A percentile compares a stretch with the other conserved stretches of the same genome.
These are phyloP conservation scores for Themeda triandra DNA, from an alignment of 176 grass and related monocot species.

Conservation along the genomic window DNA sequence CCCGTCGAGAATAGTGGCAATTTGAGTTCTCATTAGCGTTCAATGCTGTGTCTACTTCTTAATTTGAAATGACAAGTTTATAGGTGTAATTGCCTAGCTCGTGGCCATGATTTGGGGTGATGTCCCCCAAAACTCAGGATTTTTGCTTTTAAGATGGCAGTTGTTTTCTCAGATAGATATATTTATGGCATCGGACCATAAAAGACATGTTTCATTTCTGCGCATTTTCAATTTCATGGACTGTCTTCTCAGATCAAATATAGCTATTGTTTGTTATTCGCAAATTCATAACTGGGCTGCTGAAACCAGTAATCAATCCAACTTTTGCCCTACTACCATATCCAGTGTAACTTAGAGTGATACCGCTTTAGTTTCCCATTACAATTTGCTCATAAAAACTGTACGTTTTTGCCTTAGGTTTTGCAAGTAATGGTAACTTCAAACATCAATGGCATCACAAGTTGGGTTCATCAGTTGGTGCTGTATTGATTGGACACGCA, in stretches of 20 bases:
- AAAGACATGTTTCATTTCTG: background rate
- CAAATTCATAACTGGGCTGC: background rate
- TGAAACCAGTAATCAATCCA: background rate
- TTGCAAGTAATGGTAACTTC: slow-evolving; percentile 17
- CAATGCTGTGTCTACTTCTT: background rate
- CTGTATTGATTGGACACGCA: slow-evolving; percentile 50
- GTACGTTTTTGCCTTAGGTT: background rate
- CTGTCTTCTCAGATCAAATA: background rate
- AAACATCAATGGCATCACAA: background rate
- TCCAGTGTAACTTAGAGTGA: background rate
- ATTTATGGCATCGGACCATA: background rate
- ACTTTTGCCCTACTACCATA: background rate
- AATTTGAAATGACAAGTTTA: background rate
- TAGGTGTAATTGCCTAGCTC: background rate
- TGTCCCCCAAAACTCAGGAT: background rate
- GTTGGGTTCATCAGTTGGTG: slow-evolving; percentile 29
- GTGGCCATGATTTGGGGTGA: background rate
- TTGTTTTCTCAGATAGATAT: background rate
- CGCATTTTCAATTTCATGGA: background rate
- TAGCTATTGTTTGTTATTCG: background rate
- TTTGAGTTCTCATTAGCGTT: background rate
- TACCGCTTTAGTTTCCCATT: background rate
- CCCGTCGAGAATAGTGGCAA: background rate
- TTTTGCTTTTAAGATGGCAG: background rate
- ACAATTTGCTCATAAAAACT: background rate